Evolutionary conservation across 768 basidiomycete species (phyloP).

Genomic region (Tricholoma saponaceum): DNA sequence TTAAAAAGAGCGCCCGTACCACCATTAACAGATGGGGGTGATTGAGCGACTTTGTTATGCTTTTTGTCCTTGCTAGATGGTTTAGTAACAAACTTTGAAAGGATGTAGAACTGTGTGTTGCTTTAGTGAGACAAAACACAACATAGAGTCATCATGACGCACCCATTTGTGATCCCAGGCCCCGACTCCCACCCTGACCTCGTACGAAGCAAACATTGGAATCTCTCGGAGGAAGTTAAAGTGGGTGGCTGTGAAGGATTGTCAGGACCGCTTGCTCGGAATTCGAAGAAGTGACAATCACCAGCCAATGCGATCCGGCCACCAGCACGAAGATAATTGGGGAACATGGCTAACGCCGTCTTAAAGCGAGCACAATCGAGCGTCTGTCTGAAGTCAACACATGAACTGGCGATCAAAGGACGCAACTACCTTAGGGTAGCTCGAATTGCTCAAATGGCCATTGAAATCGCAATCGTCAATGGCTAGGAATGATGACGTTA

Average conservation of each 20-base stretch:
- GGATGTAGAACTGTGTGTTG: constrained; percentile 48
- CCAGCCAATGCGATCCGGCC: constrained; percentile 61
- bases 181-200: constrained; percentile 52
- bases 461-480: constrained; percentile 74
- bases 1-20: constrained; percentile 14
- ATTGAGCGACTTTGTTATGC: constrained; percentile 10
- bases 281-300: constrained; percentile 30
- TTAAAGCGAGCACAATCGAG: constrained; percentile 49
- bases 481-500: constrained; percentile 28
- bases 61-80: constrained; percentile 32
- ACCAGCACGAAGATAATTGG: constrained; percentile 51
- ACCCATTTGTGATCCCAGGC: constrained; percentile 82
- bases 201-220: constrained; percentile 55
- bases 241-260: constrained; percentile 46
- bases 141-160: background rate
- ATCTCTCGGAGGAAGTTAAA: constrained; percentile 71
- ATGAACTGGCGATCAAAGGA: background rate
- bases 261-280: background rate
- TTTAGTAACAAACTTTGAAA: constrained; percentile 61
- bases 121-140: background rate
- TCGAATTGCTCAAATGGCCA: constrained; percentile 76
- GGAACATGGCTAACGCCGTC: constrained; percentile 45
- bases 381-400: constrained; percentile 21
- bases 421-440: constrained; percentile 62
- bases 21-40: constrained; percentile 2